Conservation (phyloP, 805 yeast species). For the Jamesozyma piceae region DNA sequence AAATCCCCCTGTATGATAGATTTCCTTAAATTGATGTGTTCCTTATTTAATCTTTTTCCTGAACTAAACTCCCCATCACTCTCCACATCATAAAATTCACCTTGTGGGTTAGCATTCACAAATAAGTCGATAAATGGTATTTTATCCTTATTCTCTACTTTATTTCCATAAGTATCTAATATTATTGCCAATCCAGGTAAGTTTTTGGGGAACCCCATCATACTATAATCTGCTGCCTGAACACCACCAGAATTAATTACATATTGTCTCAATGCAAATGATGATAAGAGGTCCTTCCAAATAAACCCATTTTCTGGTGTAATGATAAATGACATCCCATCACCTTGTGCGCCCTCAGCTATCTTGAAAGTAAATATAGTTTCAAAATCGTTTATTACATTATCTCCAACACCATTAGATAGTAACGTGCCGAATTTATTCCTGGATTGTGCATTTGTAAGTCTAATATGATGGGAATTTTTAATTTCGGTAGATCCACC, state of each 20-base stretch:
- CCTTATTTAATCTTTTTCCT: slow-evolving; percentile 11
- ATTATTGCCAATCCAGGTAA: slow-evolving; percentile 25
- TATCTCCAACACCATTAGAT: slow-evolving; percentile 29
- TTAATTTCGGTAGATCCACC: slow-evolving; percentile 25
- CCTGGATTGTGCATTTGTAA: slow-evolving; percentile 12
- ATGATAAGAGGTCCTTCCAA: slow-evolving; percentile 16
- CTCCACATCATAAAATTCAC: slow-evolving; percentile 17
- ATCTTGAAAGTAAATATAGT: slow-evolving; percentile 15
- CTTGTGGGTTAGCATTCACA: slow-evolving; percentile 20
- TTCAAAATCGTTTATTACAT: slow-evolving; percentile 27
- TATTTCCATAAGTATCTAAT: slow-evolving; percentile 15
- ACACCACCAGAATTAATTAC: slow-evolving; percentile 25
- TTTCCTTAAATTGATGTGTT: slow-evolving; percentile 15
- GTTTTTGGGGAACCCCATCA: slow-evolving; percentile 29
- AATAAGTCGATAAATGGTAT: slow-evolving; percentile 20
- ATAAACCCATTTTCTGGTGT: slow-evolving; percentile 25
- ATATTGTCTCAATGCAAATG: slow-evolving; percentile 24
- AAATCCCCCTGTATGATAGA: slow-evolving; percentile 12
- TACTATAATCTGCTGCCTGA: slow-evolving; percentile 10
- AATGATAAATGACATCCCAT: slow-evolving; percentile 23
- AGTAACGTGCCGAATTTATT: slow-evolving; percentile 17
- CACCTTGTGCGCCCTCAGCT: slow-evolving; percentile 10
- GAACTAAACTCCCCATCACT: slow-evolving; percentile 20
- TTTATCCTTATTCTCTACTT: not conserved
- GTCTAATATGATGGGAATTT: slow-evolving; percentile 18